Base-by-base conservation (phyloP, 2,329 filamentous ascomycete species). In the Pseudogymnoascus sp. region DNA sequence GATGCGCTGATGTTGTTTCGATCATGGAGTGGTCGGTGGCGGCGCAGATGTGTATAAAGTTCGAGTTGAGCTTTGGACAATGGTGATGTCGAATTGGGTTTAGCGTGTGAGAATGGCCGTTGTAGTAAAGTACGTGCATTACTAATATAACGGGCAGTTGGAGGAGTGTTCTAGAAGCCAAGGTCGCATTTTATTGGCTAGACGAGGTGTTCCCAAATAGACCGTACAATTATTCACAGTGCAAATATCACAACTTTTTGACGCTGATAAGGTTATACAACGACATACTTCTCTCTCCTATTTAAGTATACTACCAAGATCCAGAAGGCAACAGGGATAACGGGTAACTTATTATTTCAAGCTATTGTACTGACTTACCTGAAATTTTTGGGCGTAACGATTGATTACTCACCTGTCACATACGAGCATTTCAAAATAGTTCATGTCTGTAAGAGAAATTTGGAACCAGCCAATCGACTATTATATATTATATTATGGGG, bases 41-140 rank as follows among this genome's bases (percentile, higher is more conserved):
- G 48, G 48, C 48, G 48, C 48, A 55, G 48, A 55, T 55, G 29
- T 55, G 48, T 35, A 55, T 55, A 55, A 55, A 55, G 29, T 55
- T 55, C 48, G n/a, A 55, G 29, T 55, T 55, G 48, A 35, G 48
- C 48, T 55, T 55, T 55, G 29, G 48, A 35, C 48, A 51, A 17
- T 35, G 29, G 27, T 21, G 29, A 35, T 55, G 48, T 55, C 48
- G 15, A 55, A 55, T 55, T 21, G 15, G n/a, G 48, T 55, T 55
- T 55, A 55, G 48, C 29, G 48, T 55, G 4, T 33, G 7, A 21
- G 21, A 21, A 13, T 4, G 48, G n/a, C 48, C 29, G 48, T 55
- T 33, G 48, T 7, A 5, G 15, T 35, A 55, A 13, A 35, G 48
- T 33, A 55, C 4, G 15, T 55, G 9, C 48, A 55, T 55, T 55